phyloP scores from a whole-genome alignment of 2,329 filamentous ascomycete species.

The Diaporthe caulivora region DNA sequence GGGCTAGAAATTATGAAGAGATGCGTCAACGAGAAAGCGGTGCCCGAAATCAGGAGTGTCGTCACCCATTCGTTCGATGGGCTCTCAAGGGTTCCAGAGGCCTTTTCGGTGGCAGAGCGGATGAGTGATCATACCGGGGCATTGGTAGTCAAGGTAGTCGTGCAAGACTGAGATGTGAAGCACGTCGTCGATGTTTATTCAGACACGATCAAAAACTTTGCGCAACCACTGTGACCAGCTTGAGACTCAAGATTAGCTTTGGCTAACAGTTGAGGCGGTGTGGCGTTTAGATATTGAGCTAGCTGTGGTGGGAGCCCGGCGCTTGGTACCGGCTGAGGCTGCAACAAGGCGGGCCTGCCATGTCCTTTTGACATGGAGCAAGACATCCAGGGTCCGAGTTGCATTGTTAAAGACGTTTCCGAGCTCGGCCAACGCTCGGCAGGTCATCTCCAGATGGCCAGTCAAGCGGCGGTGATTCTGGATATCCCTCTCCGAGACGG shows the following conservation, averaged over 20 bases:
- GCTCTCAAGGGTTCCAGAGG: background rate
- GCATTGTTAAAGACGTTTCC: slow-evolving; percentile 8
- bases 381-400: background rate
- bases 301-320: background rate
- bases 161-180: background rate
- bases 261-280: background rate
- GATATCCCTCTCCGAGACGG: slow-evolving; percentile 34
- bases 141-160: background rate
- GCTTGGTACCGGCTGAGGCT: background rate
- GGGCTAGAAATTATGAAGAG: slow-evolving; percentile 55
- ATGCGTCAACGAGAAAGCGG: background rate
- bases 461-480: slow-evolving; percentile 32
- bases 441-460: slow-evolving; percentile 38
- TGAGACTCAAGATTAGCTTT: background rate
- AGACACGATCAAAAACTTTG: no score
- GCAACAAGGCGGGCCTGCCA: background rate
- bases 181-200: no score
- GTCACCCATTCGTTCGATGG: background rate
- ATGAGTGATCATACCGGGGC: background rate
- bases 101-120: background rate
- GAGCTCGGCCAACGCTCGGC: slow-evolving; percentile 41
- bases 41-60: background rate
- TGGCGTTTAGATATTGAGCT: background rate
- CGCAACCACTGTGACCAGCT: background rate
- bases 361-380: slow-evolving; percentile 4